These are phyloP conservation scores for Xerocomus spinulosus DNA, from an alignment of 768 basidiomycete genomes.

Conservation along the genomic window DNA sequence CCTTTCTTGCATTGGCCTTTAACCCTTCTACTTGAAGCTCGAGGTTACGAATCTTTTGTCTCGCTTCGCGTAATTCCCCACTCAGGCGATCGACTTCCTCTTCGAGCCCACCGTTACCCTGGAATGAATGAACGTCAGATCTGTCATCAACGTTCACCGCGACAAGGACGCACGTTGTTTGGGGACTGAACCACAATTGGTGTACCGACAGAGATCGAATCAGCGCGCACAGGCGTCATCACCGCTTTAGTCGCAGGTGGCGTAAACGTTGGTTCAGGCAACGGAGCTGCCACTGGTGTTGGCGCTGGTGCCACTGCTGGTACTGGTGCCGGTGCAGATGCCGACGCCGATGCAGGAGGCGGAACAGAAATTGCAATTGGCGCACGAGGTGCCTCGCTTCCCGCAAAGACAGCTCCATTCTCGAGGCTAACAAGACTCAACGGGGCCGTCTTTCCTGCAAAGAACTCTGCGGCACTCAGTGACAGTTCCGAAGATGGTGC, in stretches of 20 bases:
- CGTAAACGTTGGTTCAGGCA: conserved; percentile 33
- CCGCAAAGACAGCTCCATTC: conserved; percentile 47
- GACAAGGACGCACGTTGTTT: conserved; percentile 30
- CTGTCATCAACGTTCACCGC: conserved; percentile 1
- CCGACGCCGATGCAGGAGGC: conserved; percentile 14
- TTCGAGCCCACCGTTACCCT: conserved; percentile 29
- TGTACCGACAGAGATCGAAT: conserved; percentile 10
- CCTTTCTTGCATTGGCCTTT: conserved; percentile 70
- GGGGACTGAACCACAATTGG: conserved; percentile 1
- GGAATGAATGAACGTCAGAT: not conserved
- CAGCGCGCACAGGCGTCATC: conserved; percentile 10
- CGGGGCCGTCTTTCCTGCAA: conserved; percentile 75
- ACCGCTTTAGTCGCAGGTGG: conserved; percentile 33
- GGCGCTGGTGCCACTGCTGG: conserved; percentile 24
- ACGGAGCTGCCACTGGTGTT: conserved; percentile 25
- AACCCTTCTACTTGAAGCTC: conserved; percentile 79
- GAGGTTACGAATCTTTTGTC: conserved; percentile 76
- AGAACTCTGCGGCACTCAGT: conserved; percentile 80
- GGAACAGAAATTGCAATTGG: conserved; percentile 30
- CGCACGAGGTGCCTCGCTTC: conserved; percentile 22
- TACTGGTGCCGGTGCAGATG: conserved; percentile 18
- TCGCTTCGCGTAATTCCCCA: conserved; percentile 69
- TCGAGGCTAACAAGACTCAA: conserved; percentile 79
- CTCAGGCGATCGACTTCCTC: conserved; percentile 62
- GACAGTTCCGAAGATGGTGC: conserved; percentile 80